Base-by-base conservation (phyloP, 192 early-diverging fungal genomes). In the Martensiomyces pterosporus region DNA sequence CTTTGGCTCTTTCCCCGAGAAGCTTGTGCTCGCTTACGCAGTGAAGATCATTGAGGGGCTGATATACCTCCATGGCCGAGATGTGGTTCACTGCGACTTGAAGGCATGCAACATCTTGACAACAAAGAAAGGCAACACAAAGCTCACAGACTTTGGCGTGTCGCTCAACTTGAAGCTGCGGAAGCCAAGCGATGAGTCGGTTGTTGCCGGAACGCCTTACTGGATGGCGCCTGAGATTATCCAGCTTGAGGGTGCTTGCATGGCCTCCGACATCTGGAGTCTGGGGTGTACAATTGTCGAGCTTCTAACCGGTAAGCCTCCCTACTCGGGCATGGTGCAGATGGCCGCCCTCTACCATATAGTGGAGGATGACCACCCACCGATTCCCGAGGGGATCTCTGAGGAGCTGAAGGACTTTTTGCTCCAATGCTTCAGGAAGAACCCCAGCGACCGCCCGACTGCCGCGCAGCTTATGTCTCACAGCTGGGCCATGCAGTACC, bases 51-150 rank as follows among this genome's bases (percentile, higher is more conserved):
- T 96, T 8, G 83, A 86, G 40, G 96, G 96, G 0, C 79, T 98
- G 1, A 79, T 83, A 8, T 98, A 92, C 65, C 64, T 98, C 37
- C 96, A 98, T 59, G 78, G 79, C 3, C 83, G 92, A 47, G 81
- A 89, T 42, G 87, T 90, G 7, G 87, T 90, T n/a, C 96, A 98
- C 67, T 84, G 92, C 47, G 96, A 98, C 62, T 62, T 98, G 18
- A 98, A 98, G 67, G 93, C 90, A 2, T 92, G 93, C 38, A 98
- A 98, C 65, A 90, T 98, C 39, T 62, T 98, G 33, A 90, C 91
- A 0, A 98, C 95, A n/a, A 98, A 98, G 53, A 85, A 84, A 22
- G 95, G 93, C 1, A 84, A 91, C 57, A 91, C 94, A 4, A 98
- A 98, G 60, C 74, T 98, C 24, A 86, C 91, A 0, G 95, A 98